A percentile compares a stretch with the other conserved stretches of the same genome.
Evolutionary conservation across 1,284 basidiomycete genomes (phyloP).

Genomic region (Golubevia sp.): DNA sequence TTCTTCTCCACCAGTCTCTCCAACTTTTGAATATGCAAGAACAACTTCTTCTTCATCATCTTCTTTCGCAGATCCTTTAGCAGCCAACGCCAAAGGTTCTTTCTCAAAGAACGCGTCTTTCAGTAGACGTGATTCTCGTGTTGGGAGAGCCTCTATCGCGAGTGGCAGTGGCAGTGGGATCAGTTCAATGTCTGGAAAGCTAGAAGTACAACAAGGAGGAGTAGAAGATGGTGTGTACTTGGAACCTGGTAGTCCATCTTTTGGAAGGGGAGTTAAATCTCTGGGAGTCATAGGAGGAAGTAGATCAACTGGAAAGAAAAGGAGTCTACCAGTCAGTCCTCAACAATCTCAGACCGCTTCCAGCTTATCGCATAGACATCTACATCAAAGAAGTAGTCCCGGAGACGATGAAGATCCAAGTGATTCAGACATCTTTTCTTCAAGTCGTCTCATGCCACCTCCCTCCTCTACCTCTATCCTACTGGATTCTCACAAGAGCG

Average conservation of each 20-base stretch:
- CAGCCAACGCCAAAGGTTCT: constrained; percentile 47
- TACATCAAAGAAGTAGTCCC: no score
- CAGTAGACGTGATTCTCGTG: constrained; percentile 29
- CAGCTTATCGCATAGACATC: no score
- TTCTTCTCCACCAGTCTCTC: constrained; percentile 3
- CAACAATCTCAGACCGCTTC: neutral
- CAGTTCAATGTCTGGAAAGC: neutral
- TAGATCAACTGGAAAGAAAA: neutral
- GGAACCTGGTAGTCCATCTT: neutral
- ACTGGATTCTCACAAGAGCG: neutral
- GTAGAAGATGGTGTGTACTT: constrained; percentile 7
- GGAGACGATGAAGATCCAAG: no score
- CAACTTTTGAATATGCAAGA: constrained; percentile 9
- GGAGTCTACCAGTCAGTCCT: neutral
- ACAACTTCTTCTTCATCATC: constrained; percentile 1
- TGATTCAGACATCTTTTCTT: neutral
- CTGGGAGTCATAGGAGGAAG: neutral
- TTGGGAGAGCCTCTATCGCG: constrained; percentile 41
- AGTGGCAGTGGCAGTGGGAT: constrained; percentile 45
- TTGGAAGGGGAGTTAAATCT: neutral
- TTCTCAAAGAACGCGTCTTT: constrained; percentile 29
- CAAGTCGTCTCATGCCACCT: neutral
- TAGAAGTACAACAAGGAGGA: neutral
- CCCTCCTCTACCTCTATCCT: neutral
- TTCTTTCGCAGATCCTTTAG: constrained; percentile 31